These are phyloP conservation scores for Ascodesmis nigricans DNA, from an alignment of 495 filamentous ascomycete species.

Conservation along the genomic window DNA sequence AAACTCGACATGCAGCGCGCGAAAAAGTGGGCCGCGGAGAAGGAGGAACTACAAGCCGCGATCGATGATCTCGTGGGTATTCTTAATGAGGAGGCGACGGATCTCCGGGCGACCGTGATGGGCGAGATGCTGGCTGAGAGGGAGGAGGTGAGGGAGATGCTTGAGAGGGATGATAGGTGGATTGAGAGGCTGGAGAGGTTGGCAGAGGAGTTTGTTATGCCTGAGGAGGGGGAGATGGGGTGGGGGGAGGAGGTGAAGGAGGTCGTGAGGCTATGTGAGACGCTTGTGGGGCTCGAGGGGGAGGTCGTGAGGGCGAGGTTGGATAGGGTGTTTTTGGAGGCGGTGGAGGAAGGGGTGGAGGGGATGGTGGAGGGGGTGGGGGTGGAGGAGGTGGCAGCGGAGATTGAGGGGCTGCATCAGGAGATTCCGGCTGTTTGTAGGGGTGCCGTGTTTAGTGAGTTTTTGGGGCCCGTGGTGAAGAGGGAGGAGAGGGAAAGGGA, in stretches of 20 bases:
- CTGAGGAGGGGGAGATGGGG: constrained; percentile 1
- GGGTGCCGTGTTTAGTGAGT: constrained; percentile 16
- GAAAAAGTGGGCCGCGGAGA: constrained; percentile 14
- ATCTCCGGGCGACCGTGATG: constrained; percentile 11
- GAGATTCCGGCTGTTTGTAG: constrained; percentile 19
- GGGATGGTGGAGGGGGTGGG: not conserved
- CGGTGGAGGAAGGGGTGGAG: constrained; percentile 1
- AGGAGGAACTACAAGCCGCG: constrained; percentile 11
- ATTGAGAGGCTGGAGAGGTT: constrained; percentile 14
- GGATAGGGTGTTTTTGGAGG: constrained; percentile 16
- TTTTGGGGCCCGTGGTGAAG: constrained; percentile 12
- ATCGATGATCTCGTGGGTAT: constrained; percentile 20
- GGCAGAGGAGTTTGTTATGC: constrained; percentile 11
- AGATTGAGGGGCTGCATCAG: constrained; percentile 17
- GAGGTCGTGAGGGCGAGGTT: constrained; percentile 15
- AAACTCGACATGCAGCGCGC: constrained; percentile 11
- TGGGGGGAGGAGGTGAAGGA: constrained; percentile 11
- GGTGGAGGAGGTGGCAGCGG: constrained; percentile 13
- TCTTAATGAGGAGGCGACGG: constrained; percentile 14
- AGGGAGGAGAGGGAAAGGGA: constrained; percentile 8
- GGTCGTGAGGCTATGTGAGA: constrained; percentile 11
- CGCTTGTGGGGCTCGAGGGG: constrained; percentile 13
- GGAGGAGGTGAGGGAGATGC: constrained; percentile 10
- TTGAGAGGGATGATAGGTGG: constrained; percentile 20
- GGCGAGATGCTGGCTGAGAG: constrained; percentile 7